Percentiles rank a stretch among this genome's conserved stretches.
phyloP scores from a whole-genome alignment of 306 rosid genomes.

The Cucurbita argyrosperma region DNA sequence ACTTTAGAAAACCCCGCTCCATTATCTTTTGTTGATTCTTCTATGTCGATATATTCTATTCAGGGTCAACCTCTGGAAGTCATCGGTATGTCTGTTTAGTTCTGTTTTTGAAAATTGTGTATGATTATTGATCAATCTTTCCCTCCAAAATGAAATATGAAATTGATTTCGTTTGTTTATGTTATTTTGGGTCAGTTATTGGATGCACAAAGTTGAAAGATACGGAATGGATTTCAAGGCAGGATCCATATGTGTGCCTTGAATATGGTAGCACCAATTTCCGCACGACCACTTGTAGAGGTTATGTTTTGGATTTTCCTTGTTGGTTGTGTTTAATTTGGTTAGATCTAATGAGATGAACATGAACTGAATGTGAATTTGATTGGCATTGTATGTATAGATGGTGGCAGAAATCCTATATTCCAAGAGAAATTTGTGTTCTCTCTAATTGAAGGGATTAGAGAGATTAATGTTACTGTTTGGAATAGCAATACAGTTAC shows the following conservation, averaged over 20 bases:
- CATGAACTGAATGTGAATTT: conserved; percentile 1
- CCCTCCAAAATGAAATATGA: background rate
- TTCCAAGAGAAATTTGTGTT: conserved; percentile 70
- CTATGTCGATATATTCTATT: conserved; percentile 45
- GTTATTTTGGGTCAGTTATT: conserved; percentile 29
- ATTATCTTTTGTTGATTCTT: background rate
- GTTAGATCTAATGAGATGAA: conserved; percentile 3
- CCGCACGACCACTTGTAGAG: conserved; percentile 73
- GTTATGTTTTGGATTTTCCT: conserved; percentile 11
- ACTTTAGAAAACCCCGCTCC: background rate
- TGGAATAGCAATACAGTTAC: conserved; percentile 79
- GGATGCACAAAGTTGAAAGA: conserved; percentile 69
- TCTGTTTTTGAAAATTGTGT: background rate
- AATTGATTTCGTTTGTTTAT: background rate
- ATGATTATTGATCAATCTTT: background rate
- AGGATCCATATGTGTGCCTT: conserved; percentile 71
- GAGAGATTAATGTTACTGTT: conserved; percentile 47
- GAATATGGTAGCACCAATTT: conserved; percentile 53
- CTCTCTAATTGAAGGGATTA: conserved; percentile 66
- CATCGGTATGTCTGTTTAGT: conserved; percentile 31
- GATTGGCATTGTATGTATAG: conserved; percentile 16
- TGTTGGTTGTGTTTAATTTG: background rate
- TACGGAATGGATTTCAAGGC: conserved; percentile 80
- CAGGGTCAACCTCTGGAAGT: conserved; percentile 66
- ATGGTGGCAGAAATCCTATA: conserved; percentile 55